Conservation (phyloP, 495 filamentous ascomycete genomes). For the Aspergillus indologenus region DNA sequence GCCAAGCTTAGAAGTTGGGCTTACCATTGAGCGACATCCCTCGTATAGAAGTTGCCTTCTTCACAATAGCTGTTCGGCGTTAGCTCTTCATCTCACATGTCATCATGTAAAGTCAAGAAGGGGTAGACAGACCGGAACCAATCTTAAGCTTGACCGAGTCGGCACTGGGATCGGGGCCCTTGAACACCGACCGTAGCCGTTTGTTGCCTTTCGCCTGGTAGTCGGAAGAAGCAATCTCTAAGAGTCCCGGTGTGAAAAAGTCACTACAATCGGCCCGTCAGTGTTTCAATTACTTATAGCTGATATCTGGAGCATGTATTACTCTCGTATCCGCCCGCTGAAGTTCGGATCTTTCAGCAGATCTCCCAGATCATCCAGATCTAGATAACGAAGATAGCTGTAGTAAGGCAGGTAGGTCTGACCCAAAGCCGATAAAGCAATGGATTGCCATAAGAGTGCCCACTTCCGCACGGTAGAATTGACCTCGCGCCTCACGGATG, state of each 20-base stretch:
- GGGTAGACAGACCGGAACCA: conserved; percentile 16
- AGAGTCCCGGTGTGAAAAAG: conserved; percentile 52
- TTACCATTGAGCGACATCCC: conserved; percentile 46
- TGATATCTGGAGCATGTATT: conserved; percentile 9
- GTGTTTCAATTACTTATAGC: not conserved
- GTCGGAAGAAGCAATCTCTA: conserved; percentile 26
- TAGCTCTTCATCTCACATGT: conserved; percentile 2
- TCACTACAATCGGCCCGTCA: conserved; percentile 21
- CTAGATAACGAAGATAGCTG: conserved; percentile 60
- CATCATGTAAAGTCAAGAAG: not conserved
- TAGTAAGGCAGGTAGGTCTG: conserved; percentile 67
- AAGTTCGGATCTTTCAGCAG: conserved; percentile 54
- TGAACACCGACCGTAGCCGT: conserved; percentile 22
- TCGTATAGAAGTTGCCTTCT: conserved; percentile 51
- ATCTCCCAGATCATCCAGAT: conserved; percentile 56
- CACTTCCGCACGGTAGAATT: conserved; percentile 41
- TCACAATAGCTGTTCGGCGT: conserved; percentile 40
- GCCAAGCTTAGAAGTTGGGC: too few relatives aligned
- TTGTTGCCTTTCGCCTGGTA: conserved; percentile 23
- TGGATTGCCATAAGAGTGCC: conserved; percentile 64
- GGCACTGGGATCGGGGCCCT: conserved; percentile 12
- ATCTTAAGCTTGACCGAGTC: conserved; percentile 18
- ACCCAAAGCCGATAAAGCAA: conserved; percentile 63
- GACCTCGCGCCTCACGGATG: conserved; percentile 13
- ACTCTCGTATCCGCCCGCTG: conserved; percentile 36